A percentile compares a stretch with the other conserved stretches of the same genome.
phyloP scores from a whole-genome alignment of 164 flowering plant genomes.

The Umbellularia californica region DNA sequence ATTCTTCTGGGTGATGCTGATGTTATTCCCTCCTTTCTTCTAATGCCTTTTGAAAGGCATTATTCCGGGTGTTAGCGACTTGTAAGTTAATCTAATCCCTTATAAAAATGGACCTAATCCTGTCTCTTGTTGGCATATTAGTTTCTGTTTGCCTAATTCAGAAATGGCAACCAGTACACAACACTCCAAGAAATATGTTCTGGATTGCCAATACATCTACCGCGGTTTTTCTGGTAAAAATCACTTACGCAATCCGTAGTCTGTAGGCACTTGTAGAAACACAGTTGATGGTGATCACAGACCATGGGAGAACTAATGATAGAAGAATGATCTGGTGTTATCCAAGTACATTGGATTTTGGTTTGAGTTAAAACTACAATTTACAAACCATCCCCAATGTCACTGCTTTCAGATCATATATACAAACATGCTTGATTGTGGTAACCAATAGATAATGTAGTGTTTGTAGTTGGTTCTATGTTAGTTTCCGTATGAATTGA shows the following conservation, averaged over 20 bases:
- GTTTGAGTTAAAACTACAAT: no score
- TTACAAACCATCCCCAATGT: no score
- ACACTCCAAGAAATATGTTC: constrained; percentile 15
- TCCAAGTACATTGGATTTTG: no score
- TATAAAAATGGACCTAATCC: constrained; percentile 13
- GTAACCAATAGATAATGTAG: background rate
- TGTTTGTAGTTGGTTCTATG: background rate
- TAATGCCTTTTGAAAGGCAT: constrained; percentile 17
- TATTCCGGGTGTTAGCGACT: background rate
- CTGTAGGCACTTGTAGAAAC: no score
- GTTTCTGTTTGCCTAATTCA: background rate
- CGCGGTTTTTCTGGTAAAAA: constrained; percentile 22
- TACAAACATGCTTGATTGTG: no score
- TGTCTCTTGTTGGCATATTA: background rate
- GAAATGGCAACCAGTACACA: constrained; percentile 19
- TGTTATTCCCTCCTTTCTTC: constrained; percentile 14
- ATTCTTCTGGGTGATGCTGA: constrained; percentile 17
- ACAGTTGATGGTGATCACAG: no score
- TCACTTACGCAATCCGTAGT: no score
- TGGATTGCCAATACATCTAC: constrained; percentile 26
- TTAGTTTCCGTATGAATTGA: background rate
- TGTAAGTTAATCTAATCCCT: background rate
- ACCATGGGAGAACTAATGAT: no score
- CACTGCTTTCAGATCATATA: no score
- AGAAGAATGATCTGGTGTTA: no score